Percentiles rank a stretch among this genome's conserved stretches.
Conservation (phyloP, 345 rosid genomes). For the Heritiera fomes region DNA sequence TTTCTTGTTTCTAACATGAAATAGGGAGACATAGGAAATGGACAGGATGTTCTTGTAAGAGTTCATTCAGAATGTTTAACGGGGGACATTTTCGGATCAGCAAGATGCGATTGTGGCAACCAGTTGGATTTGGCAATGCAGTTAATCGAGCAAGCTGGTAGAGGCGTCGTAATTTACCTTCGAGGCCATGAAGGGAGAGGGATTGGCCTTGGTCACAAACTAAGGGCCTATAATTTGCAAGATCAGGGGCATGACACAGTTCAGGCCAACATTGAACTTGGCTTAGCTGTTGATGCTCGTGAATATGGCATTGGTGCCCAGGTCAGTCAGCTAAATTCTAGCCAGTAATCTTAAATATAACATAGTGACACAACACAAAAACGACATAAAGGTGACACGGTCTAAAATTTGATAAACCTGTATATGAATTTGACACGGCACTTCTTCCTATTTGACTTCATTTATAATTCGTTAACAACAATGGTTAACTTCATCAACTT, state of each 20-base stretch:
- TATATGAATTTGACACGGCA: too few species aligned
- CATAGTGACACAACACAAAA: too few species aligned
- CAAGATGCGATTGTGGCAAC: conserved; percentile 81
- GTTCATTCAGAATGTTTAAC: conserved; percentile 93
- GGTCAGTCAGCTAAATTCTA: conserved; percentile 42
- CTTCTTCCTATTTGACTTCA: background rate
- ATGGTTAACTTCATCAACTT: background rate
- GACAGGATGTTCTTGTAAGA: conserved; percentile 79
- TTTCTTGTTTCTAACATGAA: background rate
- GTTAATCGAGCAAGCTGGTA: conserved; percentile 61
- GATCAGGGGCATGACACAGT: conserved; percentile 92
- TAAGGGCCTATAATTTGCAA: conserved; percentile 79
- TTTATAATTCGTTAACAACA: background rate
- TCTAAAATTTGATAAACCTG: too few species aligned
- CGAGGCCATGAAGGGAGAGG: conserved; percentile 96
- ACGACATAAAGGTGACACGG: too few species aligned
- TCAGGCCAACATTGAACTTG: conserved; percentile 82
- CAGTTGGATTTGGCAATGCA: conserved; percentile 82
- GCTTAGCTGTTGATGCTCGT: conserved; percentile 76
- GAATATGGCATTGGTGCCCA: conserved; percentile 92
- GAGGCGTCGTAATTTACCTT: conserved; percentile 78
- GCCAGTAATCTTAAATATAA: too few species aligned
- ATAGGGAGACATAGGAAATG: conserved; percentile 76
- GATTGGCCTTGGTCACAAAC: conserved; percentile 87
- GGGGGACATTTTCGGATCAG: conserved; percentile 84